Conservation (phyloP, 306 rosid genomes). For the Vigna trinervia region DNA sequence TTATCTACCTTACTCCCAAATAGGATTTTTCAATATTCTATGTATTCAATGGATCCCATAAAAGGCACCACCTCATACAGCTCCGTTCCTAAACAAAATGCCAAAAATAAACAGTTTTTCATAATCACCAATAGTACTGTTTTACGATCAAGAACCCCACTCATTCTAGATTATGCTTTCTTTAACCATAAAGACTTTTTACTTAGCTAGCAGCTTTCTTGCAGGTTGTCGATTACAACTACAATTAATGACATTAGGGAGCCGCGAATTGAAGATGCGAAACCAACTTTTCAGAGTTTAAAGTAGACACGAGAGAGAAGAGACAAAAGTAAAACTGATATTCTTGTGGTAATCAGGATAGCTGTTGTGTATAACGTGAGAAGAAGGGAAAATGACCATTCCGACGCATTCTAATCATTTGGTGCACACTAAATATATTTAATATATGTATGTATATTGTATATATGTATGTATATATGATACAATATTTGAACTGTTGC, state of each 20-base stretch:
- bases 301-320: slow-evolving; percentile 3
- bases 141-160: background rate
- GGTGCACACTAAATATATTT: slow-evolving; percentile 34
- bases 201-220: background rate
- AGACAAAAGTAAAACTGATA: background rate
- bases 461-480: slow-evolving; percentile 8
- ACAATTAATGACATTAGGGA: slow-evolving; percentile 1
- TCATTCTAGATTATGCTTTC: background rate
- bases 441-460: too few relatives aligned
- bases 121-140: background rate
- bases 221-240: background rate
- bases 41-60: too few relatives aligned
- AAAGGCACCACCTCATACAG: too few relatives aligned
- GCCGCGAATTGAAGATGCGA: background rate
- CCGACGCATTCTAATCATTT: slow-evolving; percentile 29
- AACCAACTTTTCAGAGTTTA: slow-evolving; percentile 18
- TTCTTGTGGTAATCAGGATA: slow-evolving; percentile 29
- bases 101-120: too few relatives aligned
- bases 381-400: slow-evolving; percentile 34
- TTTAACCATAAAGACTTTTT: background rate
- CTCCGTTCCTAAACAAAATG: too few relatives aligned
- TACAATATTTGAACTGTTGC: slow-evolving; percentile 39
- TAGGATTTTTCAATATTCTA: too few relatives aligned
- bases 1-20: too few relatives aligned
- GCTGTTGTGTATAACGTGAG: slow-evolving; percentile 14